Conservation (phyloP, 2,329 filamentous ascomycete species). For the Elsinoe perseae region DNA sequence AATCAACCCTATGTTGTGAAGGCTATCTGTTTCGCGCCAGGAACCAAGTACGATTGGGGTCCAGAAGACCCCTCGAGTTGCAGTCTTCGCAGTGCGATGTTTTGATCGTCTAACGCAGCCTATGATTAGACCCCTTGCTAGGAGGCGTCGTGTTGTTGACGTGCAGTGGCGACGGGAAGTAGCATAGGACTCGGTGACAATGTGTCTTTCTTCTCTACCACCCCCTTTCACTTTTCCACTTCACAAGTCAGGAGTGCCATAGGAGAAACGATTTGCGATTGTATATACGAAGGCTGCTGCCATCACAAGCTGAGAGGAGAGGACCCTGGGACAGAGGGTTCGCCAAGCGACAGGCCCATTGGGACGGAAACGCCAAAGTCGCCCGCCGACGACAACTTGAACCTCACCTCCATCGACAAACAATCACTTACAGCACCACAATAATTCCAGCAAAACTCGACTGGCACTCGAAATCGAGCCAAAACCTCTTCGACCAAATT, state of each 20-base stretch:
- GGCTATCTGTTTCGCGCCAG: conserved; percentile 12
- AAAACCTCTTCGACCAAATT: neutral
- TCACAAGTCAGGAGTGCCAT: neutral
- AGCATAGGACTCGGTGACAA: neutral
- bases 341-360: conserved; percentile 47
- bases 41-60: neutral
- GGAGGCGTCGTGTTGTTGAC: conserved; percentile 13
- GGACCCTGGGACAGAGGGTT: conserved; percentile 42
- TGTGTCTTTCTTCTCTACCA: neutral
- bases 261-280: neutral
- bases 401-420: conserved; percentile 2
- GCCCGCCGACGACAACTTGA: neutral
- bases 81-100: neutral
- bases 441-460: neutral
- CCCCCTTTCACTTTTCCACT: neutral
- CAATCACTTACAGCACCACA: neutral
- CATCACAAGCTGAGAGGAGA: conserved; percentile 76
- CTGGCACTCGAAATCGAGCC: neutral
- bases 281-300: neutral
- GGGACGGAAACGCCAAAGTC: neutral
- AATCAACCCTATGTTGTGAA: conserved; percentile 5
- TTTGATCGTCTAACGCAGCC: conserved; percentile 13
- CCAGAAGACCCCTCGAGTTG: neutral
- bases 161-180: neutral
- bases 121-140: conserved; percentile 6